A percentile compares a stretch with the other conserved stretches of the same genome.
These are phyloP conservation scores for Ustilago esculenta DNA, from an alignment of 1,284 basidiomycete species.

Conservation along the genomic window DNA sequence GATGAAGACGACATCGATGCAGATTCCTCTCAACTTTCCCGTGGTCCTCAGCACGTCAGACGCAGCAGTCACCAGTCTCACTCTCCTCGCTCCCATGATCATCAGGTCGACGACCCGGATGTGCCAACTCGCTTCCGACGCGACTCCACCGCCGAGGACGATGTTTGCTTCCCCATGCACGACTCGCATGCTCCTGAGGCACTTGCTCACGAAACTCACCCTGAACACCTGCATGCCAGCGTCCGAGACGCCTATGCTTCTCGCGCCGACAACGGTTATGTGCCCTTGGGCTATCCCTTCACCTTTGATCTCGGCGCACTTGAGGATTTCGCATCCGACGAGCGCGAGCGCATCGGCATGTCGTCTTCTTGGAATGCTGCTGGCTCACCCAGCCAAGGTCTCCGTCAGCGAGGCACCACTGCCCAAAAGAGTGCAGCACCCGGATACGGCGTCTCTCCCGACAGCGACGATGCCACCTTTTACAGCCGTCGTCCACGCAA, in stretches of 20 bases:
- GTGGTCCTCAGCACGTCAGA: slow-evolving; percentile 20
- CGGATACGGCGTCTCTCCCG: slow-evolving; percentile 55
- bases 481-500: slow-evolving; percentile 63
- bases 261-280: slow-evolving; percentile 16
- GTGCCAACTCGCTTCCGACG: slow-evolving; percentile 41
- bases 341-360: slow-evolving; percentile 55
- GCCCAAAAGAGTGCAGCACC: slow-evolving; percentile 30
- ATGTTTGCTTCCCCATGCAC: slow-evolving; percentile 65
- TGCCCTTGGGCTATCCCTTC: slow-evolving; percentile 61
- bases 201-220: slow-evolving; percentile 18
- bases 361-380: slow-evolving; percentile 24
- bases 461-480: slow-evolving; percentile 63
- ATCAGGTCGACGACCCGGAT: slow-evolving; percentile 13
- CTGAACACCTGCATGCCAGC: slow-evolving; percentile 21
- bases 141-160: slow-evolving; percentile 55
- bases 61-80: slow-evolving; percentile 28
- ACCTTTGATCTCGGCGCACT: slow-evolving; percentile 61
- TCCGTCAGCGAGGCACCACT: slow-evolving; percentile 29
- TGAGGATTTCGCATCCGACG: slow-evolving; percentile 60
- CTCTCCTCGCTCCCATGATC: slow-evolving; percentile 10
- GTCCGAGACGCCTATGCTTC: slow-evolving; percentile 18
- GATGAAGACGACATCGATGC: slow-evolving; percentile 26
- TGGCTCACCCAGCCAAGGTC: slow-evolving; percentile 18
- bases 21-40: slow-evolving; percentile 40
- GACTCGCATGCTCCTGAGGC: slow-evolving; percentile 20